A percentile compares a stretch with the other conserved stretches of the same genome.
Conservation (phyloP, 257 asterid species). For the Sherardia arvensis region DNA sequence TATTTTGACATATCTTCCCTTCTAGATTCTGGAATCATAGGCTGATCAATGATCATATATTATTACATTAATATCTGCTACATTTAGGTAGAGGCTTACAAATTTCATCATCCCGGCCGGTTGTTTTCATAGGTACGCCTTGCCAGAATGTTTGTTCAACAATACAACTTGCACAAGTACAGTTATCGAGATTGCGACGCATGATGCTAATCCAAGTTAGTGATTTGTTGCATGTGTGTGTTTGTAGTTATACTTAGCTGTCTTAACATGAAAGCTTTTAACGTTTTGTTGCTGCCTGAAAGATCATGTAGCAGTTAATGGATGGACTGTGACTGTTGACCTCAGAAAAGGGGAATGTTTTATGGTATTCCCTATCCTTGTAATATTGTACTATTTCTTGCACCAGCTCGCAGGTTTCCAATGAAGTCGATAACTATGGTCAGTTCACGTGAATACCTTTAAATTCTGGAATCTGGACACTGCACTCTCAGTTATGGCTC, state of each 20-base stretch:
- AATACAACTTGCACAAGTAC: neutral
- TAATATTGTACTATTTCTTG: neutral
- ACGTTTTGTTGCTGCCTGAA: neutral
- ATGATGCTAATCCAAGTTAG: neutral
- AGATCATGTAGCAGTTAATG: neutral
- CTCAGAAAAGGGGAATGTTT: constrained; percentile 1
- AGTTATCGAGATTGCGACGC: neutral
- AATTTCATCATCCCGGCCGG: neutral
- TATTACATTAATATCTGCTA: neutral
- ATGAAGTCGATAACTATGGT: neutral
- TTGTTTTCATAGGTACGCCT: neutral
- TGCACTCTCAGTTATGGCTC: neutral
- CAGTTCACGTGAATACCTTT: neutral
- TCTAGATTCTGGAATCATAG: neutral
- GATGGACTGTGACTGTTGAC: constrained; percentile 2
- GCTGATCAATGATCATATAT: no score
- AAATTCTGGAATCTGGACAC: neutral
- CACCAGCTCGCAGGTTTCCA: neutral
- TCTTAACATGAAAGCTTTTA: neutral
- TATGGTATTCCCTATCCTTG: neutral
- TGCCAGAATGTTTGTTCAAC: neutral
- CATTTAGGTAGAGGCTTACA: neutral
- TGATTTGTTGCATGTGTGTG: neutral
- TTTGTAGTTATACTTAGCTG: neutral
- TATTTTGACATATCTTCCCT: neutral